Evolutionary conservation across 371 early-diverging fungal species (phyloP).

Genomic region (Syncephalastrum sp.): DNA sequence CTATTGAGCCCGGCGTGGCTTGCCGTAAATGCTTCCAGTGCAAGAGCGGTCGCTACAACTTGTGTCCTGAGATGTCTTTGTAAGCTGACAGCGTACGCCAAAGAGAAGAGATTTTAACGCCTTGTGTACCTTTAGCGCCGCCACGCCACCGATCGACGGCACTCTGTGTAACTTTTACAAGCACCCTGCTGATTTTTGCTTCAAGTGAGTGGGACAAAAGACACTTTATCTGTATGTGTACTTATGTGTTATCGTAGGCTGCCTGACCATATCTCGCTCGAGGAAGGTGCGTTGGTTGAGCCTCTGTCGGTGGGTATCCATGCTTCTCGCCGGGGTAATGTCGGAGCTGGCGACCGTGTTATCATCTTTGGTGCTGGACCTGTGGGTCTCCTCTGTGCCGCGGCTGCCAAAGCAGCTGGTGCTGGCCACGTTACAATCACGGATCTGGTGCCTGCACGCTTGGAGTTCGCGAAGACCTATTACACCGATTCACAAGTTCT

Average conservation of each 20-base stretch:
- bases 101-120: slow-evolving; percentile 2
- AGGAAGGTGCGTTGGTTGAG: slow-evolving; percentile 53
- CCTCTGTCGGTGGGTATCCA: slow-evolving; percentile 50
- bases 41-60: slow-evolving; percentile 46
- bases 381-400: slow-evolving; percentile 52
- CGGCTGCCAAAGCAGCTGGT: slow-evolving; percentile 54
- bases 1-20: slow-evolving; percentile 65
- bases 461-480: slow-evolving; percentile 52
- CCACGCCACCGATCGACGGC: slow-evolving; percentile 56
- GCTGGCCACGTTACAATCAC: slow-evolving; percentile 49
- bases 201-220: slow-evolving; percentile 32
- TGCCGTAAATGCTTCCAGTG: slow-evolving; percentile 60
- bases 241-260: slow-evolving; percentile 17
- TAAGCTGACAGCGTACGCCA: slow-evolving; percentile 15
- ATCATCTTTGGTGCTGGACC: slow-evolving; percentile 64
- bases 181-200: slow-evolving; percentile 54
- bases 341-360: slow-evolving; percentile 66
- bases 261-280: slow-evolving; percentile 55
- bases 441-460: slow-evolving; percentile 30
- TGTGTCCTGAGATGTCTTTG: slow-evolving; percentile 50
- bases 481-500: slow-evolving; percentile 40
- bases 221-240: background rate
- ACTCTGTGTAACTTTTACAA: slow-evolving; percentile 48
- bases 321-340: slow-evolving; percentile 58
- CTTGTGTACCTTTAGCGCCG: slow-evolving; percentile 30